A percentile compares a stretch with the other conserved stretches of the same genome.
Evolutionary conservation across 805 yeast species (phyloP).

Genomic region (Naumovozyma dairenensis): DNA sequence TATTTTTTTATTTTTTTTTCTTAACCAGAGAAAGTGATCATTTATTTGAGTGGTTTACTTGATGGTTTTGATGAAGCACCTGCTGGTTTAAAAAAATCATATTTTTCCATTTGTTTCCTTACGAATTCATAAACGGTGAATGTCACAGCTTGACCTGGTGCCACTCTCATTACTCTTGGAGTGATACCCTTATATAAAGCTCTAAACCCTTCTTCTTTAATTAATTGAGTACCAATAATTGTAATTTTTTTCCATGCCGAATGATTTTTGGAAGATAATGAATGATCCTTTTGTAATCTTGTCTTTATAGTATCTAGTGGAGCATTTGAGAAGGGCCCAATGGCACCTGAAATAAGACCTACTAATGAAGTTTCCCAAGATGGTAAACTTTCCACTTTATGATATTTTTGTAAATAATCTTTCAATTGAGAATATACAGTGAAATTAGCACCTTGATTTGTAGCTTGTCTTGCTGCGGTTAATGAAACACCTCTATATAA

Average conservation of each 20-base stretch:
- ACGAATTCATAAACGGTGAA: conserved; percentile 92
- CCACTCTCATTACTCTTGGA: conserved; percentile 98
- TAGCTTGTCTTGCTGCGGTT: conserved; percentile 96
- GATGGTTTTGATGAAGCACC: conserved; percentile 2
- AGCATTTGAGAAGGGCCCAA: conserved; percentile 95
- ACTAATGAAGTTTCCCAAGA: conserved; percentile 89
- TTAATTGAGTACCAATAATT: conserved; percentile 69
- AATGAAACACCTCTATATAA: conserved; percentile 89
- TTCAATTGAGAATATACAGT: conserved; percentile 86
- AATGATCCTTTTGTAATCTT: conserved; percentile 85
- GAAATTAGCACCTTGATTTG: conserved; percentile 97
- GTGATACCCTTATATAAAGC: conserved; percentile 96
- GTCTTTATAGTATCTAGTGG: conserved; percentile 97
- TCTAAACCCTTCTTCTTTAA: conserved; percentile 79
- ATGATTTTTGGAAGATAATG: conserved; percentile 33
- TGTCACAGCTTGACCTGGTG: conserved; percentile 98
- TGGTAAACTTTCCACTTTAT: conserved; percentile 53
- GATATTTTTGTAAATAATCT: conserved; percentile 55
- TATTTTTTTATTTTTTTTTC: background rate
- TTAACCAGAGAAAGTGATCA: background rate
- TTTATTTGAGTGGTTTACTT: conserved; percentile 5
- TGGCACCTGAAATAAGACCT: conserved; percentile 90
- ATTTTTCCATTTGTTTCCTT: conserved; percentile 49
- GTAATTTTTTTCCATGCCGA: conserved; percentile 69
- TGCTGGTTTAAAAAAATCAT: conserved; percentile 17